Conservation (phyloP, 441 rosid species). For the Aleurites moluccanus region DNA sequence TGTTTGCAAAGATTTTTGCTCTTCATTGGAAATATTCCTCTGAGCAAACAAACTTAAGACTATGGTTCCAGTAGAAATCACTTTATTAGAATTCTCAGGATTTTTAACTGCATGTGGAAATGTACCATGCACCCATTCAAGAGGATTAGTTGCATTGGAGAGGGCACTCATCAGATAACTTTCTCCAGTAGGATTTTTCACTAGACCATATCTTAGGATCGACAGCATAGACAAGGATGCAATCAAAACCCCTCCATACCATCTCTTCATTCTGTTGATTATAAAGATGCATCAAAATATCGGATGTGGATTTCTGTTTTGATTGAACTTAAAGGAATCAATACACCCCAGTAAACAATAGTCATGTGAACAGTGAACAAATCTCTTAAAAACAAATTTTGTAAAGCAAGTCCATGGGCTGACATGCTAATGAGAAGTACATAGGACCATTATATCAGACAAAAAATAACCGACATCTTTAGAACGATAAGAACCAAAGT, state of each 20-base stretch:
- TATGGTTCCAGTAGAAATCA: constrained; percentile 54
- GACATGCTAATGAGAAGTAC: constrained; percentile 15
- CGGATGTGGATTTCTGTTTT: constrained; percentile 18
- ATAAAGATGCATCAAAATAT: constrained; percentile 25
- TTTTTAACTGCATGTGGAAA: constrained; percentile 51
- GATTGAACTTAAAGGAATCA: constrained; percentile 17
- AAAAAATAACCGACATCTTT: constrained; percentile 7
- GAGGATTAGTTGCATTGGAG: constrained; percentile 68
- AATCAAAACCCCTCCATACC: constrained; percentile 70
- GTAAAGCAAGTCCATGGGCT: constrained; percentile 13
- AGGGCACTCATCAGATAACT: constrained; percentile 45
- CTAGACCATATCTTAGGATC: constrained; percentile 60
- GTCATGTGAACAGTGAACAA: constrained; percentile 16
- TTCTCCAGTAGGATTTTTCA: constrained; percentile 61
- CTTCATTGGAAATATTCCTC: constrained; percentile 64
- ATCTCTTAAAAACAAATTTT: constrained; percentile 12
- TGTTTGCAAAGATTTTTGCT: constrained; percentile 59
- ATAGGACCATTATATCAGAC: constrained; percentile 1
- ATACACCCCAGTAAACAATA: neutral
- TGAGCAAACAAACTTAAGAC: constrained; percentile 55
- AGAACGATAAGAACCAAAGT: neutral
- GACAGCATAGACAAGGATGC: constrained; percentile 74
- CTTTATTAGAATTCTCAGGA: constrained; percentile 56
- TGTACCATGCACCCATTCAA: constrained; percentile 63
- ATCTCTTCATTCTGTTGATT: constrained; percentile 70